Base-by-base conservation (phyloP, 805 yeast genomes). In the Saturnispora quitensis region DNA sequence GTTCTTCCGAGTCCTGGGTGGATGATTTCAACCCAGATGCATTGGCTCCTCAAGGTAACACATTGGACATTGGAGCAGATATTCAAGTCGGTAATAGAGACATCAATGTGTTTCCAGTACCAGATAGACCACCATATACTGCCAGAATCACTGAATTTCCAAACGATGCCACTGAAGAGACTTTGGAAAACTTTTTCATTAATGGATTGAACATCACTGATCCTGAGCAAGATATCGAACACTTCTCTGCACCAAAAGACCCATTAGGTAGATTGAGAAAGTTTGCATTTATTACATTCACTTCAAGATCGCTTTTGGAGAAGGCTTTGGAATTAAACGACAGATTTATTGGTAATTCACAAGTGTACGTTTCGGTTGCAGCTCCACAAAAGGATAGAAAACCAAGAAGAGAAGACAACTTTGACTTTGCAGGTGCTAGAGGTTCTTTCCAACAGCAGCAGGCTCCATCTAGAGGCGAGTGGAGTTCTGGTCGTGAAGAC, bases 141-240 rank as follows among this genome's bases (percentile, higher is more conserved):
- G 97, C 96, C n/a, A 81, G 88, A 66, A 76, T 91, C 58, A 80
- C 80, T 65, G 89, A 90, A 71, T 78, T 93, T 64, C 88, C 96
- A 54, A 90, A 86, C 53, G 95, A 86, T 53, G 77, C 80, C 44
- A 68, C 73, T 45, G 97, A 91, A 68, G 80, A 74, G 36, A 78
- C 74, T 7, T 73, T 86, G 53, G 71, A 67, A 49, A 77, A 76
- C 25, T 85, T 84, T 73, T 76, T 86, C 53, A 82, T 78, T 60
- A 78, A 76, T 54, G 72, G 71, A 51, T 61, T 78, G 52, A 63
- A 67, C 53, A 73, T 80, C 57, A 70, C 72, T 61, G 81, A 77
- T 58, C 71, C 74, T 22, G 67, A 67, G 38, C 73, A 66, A 50
- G 73, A 81, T 48, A 78, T 87, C 52, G 70, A 73, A 45, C 83